Conservation (phyloP, 805 yeast species). For the Pichia nanzhaoensis region DNA sequence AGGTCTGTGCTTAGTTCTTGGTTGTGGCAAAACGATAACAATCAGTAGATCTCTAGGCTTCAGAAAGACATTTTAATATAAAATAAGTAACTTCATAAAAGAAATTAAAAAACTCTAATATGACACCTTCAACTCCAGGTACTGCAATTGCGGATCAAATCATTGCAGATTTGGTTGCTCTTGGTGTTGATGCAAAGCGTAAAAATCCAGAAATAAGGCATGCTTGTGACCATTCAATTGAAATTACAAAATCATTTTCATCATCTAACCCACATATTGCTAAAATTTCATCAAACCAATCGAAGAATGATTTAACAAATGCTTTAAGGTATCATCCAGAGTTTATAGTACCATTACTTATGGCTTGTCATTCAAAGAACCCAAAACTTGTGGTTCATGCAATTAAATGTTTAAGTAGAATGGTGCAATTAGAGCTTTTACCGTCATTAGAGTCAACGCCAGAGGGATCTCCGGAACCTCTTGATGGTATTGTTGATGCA, state of each 20-base stretch:
- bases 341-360: constrained; percentile 60
- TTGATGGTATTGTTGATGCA: constrained; percentile 56
- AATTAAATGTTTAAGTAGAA: constrained; percentile 59
- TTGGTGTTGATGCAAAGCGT: constrained; percentile 66
- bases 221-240: constrained; percentile 46
- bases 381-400: constrained; percentile 68
- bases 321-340: constrained; percentile 32
- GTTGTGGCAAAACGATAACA: no score
- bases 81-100: no score
- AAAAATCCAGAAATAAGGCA: constrained; percentile 62
- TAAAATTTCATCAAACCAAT: no score
- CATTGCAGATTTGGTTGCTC: constrained; percentile 46
- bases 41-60: no score
- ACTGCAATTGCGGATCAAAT: constrained; percentile 7
- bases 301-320: background rate
- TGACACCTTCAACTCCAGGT: constrained; percentile 1
- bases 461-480: constrained; percentile 8
- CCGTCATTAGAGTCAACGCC: constrained; percentile 36
- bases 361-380: constrained; percentile 69
- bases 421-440: constrained; percentile 49
- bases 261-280: background rate
- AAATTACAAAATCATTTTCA: constrained; percentile 32
- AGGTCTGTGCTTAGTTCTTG: no score
- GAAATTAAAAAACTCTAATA: background rate
- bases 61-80: no score